Base-by-base conservation (phyloP, 2,329 filamentous ascomycete species). In the Phoma sp. region DNA sequence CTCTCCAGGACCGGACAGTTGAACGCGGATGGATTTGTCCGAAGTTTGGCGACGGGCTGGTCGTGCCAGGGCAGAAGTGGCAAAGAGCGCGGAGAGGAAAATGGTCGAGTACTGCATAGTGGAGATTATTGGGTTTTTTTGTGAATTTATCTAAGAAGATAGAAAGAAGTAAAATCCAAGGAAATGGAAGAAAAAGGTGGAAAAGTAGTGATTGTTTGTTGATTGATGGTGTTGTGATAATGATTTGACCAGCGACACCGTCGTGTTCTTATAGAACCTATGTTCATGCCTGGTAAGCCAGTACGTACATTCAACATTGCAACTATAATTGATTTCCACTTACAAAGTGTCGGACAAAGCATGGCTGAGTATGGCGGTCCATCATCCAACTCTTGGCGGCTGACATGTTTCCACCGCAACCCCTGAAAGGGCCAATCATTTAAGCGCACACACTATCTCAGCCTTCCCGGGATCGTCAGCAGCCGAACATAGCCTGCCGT, bases 81-180 rank as follows among this genome's bases (percentile, higher is more conserved):
- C 56, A 28, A 57, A 34, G 23, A 61, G 39, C 14, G 46, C 43
- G 20, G 55, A 42, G n/a, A 53, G 43, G 21, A 63, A 39, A 36
- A 61, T 29, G 25, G 47, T 48, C 1, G 52, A 48, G 50, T 61
- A 63, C 23, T 59, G 56, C 60, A 63, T 63, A 14, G 29, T 59
- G 46, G 29, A 21, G 14, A 12, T 29, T 3, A 5, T 39, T 33
- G 38, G 15, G 2, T 11, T 7, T 46, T 54, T 43, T 18, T 2
- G 11, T 42, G 18, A 11, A 20, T 43, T 45, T 50, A n/a, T 42
- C 29, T 29, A 40, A 55, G 14, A 12, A 36, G 20, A 50, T 40
- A 18, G 18, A 40, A 29, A 14, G 26, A 6, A 18, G 17, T 34
- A 29, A 18, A 15, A 15, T 26, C 30, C 4, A 37, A 23, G 15